Evolutionary conservation across 495 filamentous ascomycete genomes (phyloP).

Genomic region (Penicillium chermesinum): DNA sequence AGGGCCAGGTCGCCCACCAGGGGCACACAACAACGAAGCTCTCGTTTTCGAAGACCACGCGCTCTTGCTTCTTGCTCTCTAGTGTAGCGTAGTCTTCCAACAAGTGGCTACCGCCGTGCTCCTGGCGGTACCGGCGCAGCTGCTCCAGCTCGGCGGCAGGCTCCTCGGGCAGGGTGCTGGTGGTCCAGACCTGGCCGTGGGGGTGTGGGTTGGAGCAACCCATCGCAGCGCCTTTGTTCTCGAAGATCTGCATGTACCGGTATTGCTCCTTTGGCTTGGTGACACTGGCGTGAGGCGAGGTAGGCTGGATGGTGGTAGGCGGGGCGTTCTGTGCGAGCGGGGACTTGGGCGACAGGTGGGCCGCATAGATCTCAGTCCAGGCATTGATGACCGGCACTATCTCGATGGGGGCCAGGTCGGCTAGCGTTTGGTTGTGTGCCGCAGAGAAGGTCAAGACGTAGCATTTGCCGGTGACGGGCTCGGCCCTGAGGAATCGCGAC

Average conservation of each 20-base stretch:
- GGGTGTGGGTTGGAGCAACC: slow-evolving; percentile 98
- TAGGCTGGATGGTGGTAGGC: slow-evolving; percentile 45
- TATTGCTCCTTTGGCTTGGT: slow-evolving; percentile 68
- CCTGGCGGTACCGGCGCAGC: slow-evolving; percentile 65
- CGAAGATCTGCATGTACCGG: slow-evolving; percentile 98
- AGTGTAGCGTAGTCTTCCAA: slow-evolving; percentile 82
- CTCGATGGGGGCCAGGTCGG: slow-evolving; percentile 65
- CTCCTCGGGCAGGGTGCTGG: slow-evolving; percentile 83
- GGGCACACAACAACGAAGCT: slow-evolving; percentile 82
- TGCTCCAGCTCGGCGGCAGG: slow-evolving; percentile 71
- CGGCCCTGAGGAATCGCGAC: slow-evolving; percentile 74
- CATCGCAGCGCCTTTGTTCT: slow-evolving; percentile 98
- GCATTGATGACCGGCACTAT: slow-evolving; percentile 74
- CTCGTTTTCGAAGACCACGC: slow-evolving; percentile 81
- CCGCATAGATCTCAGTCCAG: slow-evolving; percentile 84
- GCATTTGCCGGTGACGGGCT: slow-evolving; percentile 90
- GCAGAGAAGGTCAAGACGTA: slow-evolving; percentile 94
- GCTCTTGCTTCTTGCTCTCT: slow-evolving; percentile 74
- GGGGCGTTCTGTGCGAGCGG: slow-evolving; percentile 52
- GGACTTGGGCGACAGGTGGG: slow-evolving; percentile 68
- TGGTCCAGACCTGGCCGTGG: slow-evolving; percentile 95
- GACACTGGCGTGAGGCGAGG: slow-evolving; percentile 39
- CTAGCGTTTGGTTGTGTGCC: slow-evolving; percentile 85
- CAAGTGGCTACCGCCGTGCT: slow-evolving; percentile 66
- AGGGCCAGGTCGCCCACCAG: slow-evolving; percentile 98